Conservation (phyloP, 495 filamentous ascomycete genomes). For the Staphylotrichum longicolle region DNA sequence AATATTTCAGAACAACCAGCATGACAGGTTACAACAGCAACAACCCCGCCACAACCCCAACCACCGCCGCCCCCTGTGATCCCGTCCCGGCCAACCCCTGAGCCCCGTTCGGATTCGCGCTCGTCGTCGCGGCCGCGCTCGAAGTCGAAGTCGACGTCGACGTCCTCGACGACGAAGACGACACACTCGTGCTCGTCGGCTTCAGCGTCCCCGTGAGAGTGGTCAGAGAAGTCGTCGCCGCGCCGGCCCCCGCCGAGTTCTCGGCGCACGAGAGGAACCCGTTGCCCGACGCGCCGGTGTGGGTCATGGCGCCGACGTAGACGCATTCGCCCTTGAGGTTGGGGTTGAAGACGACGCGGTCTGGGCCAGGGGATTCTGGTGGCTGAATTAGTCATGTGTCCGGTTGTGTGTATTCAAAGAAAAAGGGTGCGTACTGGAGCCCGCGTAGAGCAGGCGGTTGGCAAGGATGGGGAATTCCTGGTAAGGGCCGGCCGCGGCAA, state of each 20-base stretch:
- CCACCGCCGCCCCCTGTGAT: background rate
- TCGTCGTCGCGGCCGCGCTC: background rate
- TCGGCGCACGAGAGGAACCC: slow-evolving; percentile 24
- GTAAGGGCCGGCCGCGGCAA: slow-evolving; percentile 23
- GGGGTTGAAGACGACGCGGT: slow-evolving; percentile 30
- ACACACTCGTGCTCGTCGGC: too few relatives aligned
- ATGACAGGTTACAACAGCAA: background rate
- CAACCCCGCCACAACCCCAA: slow-evolving; percentile 6
- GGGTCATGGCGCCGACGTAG: slow-evolving; percentile 34
- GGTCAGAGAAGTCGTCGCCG: background rate
- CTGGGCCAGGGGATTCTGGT: slow-evolving; percentile 26
- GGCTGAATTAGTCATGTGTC: background rate
- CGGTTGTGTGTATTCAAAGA: background rate
- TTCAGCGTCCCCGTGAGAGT: too few relatives aligned
- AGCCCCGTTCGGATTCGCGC: background rate
- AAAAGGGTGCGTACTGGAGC: background rate
- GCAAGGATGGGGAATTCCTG: slow-evolving; percentile 34
- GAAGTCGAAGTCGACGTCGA: background rate
- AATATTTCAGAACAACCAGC: too few relatives aligned
- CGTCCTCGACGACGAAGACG: background rate
- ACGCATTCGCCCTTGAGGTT: slow-evolving; percentile 14
- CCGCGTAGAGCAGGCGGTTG: slow-evolving; percentile 10
- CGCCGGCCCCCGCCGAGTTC: background rate
- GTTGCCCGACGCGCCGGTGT: slow-evolving; percentile 26
- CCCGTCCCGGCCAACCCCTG: background rate